Base-by-base conservation (phyloP, 2,329 filamentous ascomycete species). In the Trichoderma brevicompactum region DNA sequence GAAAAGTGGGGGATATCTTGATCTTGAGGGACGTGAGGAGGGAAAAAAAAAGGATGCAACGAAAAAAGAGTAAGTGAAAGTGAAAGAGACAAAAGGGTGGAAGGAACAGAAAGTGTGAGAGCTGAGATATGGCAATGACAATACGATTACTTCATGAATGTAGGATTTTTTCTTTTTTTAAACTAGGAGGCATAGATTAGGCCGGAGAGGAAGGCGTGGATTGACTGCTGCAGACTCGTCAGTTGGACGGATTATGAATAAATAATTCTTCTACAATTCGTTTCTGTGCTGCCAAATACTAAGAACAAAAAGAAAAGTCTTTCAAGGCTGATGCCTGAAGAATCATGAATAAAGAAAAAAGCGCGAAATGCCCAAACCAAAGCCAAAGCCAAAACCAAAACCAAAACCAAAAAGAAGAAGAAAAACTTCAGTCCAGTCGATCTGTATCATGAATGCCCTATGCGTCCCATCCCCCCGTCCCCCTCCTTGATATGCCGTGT, bases 361-460 rank as follows among this genome's bases (percentile, higher is more conserved):
- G 53, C 34, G 23, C 15, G n/a, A 10, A 46, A 59, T 48, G 55
- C 43, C 23, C 23, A 28, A 5, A 28, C 48, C 34, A 8, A 55
- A 55, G 7, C 52, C 10, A 34, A 32, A 32, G n/a, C 9, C 7
- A 38, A 41, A 40, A 40, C 48, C 34, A 8, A 55, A 55, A 7
- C 52, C 10, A 34, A 32, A 32, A 28, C 9, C 7, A 38, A 41
- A 40, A 40, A 41, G 49, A 34, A 23, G 13, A 52, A 52, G 23
- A 52, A 52, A 34, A 34, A 36, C 34, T n/a, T 28, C 36, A 38
- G 36, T 38, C 56, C 19, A 34, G 44, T 60, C 41, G 40, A 64
- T 52, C 36, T 54, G 23, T 49, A 50, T 50, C 56, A 50, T 60
- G 44, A 50, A 40, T 60, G 46, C 44, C 56, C n/a, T 60, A 32